These are phyloP conservation scores for Cercophora scortea DNA, from an alignment of 495 filamentous ascomycete genomes.

Conservation along the genomic window DNA sequence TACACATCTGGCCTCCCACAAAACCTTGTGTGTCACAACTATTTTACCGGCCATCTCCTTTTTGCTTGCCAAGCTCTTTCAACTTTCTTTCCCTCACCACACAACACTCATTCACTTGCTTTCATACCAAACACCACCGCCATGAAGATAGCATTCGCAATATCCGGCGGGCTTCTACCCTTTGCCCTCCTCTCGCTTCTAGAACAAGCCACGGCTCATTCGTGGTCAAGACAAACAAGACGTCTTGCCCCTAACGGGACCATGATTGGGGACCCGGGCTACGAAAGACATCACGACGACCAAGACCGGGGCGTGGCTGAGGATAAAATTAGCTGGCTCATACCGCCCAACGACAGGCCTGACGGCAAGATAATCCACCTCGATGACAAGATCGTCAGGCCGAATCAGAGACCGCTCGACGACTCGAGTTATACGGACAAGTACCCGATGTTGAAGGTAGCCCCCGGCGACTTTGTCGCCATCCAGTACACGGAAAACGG, in stretches of 20 bases:
- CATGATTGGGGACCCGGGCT: conserved; percentile 64
- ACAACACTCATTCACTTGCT: not conserved
- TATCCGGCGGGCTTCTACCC: not conserved
- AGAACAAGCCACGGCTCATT: conserved; percentile 47
- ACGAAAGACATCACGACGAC: conserved; percentile 51
- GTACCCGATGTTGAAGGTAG: conserved; percentile 56
- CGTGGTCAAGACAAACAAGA: conserved; percentile 71
- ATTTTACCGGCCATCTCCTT: too few relatives aligned
- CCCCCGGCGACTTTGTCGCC: conserved; percentile 61
- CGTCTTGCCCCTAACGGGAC: conserved; percentile 64
- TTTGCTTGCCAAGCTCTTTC: too few relatives aligned
- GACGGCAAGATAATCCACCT: conserved; percentile 15
- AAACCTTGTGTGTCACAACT: too few relatives aligned
- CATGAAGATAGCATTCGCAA: not conserved
- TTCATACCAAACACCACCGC: not conserved
- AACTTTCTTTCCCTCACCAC: not conserved
- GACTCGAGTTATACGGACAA: conserved; percentile 44
- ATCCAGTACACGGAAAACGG: conserved; percentile 80
- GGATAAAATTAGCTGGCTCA: conserved; percentile 37
- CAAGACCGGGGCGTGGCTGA: conserved; percentile 42
- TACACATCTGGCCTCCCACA: too few relatives aligned
- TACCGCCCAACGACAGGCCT: conserved; percentile 41
- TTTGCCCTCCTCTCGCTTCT: conserved; percentile 25
- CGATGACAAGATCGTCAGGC: conserved; percentile 33
- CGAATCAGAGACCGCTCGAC: conserved; percentile 23